Evolutionary conservation across 1,284 basidiomycete genomes (phyloP).

Genomic region (Melampsora medusae): DNA sequence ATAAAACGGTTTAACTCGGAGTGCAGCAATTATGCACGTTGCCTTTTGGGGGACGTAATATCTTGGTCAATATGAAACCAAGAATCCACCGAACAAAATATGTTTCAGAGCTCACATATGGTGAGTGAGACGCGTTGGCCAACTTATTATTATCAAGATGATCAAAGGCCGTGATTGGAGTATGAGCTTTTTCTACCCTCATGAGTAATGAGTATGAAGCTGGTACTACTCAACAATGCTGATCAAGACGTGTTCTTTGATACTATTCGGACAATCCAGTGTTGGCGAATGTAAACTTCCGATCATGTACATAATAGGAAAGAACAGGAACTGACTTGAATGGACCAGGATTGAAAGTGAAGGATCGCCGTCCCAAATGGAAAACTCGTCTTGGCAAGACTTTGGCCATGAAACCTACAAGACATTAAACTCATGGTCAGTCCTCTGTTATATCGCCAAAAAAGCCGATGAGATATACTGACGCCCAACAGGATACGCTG

Average conservation of each 20-base stretch:
- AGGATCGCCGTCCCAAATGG: constrained; percentile 4
- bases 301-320: too few relatives aligned
- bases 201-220: too few relatives aligned
- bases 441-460: too few relatives aligned
- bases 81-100: background rate
- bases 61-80: background rate
- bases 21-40: constrained; percentile 27
- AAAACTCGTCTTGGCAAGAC: constrained; percentile 10
- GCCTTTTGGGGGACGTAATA: background rate
- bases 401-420: constrained; percentile 32
- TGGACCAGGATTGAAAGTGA: constrained; percentile 40
- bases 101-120: constrained; percentile 22
- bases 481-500: constrained; percentile 42
- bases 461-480: background rate
- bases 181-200: background rate
- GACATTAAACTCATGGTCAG: background rate
- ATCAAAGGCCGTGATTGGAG: background rate
- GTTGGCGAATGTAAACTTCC: background rate
- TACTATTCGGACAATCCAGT: background rate
- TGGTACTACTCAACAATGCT: constrained; percentile 29
- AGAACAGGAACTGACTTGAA: constrained; percentile 33
- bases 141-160: background rate
- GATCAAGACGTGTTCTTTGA: constrained; percentile 43
- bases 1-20: constrained; percentile 31
- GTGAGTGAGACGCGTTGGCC: constrained; percentile 36